A percentile compares a stretch with the other conserved stretches of the same genome.
These are phyloP conservation scores for Rhizopogon roseolus DNA, from an alignment of 768 basidiomycete genomes.

Conservation along the genomic window DNA sequence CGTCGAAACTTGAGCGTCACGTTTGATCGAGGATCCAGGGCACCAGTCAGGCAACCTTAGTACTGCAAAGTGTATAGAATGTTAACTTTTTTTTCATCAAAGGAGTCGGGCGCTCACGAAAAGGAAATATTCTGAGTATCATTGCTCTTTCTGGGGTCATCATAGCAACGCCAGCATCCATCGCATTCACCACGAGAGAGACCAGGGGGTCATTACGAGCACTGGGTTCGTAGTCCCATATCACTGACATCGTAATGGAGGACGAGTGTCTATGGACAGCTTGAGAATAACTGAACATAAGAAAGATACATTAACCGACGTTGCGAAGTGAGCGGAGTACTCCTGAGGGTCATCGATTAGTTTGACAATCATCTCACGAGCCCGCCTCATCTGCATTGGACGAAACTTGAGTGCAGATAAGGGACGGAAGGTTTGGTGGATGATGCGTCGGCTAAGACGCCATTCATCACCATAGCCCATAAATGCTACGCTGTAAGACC, in stretches of 20 bases:
- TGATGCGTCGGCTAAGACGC: constrained; percentile 21
- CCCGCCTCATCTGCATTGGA: neutral
- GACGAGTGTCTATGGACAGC: constrained; percentile 5
- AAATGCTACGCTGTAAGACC: neutral
- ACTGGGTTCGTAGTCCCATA: neutral
- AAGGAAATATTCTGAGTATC: neutral
- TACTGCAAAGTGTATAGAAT: neutral
- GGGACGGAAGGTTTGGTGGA: neutral
- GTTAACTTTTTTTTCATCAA: neutral
- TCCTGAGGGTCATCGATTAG: neutral
- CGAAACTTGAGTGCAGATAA: neutral
- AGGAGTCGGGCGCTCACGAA: constrained; percentile 2
- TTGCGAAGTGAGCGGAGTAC: neutral
- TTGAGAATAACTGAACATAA: constrained; percentile 15
- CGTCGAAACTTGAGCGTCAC: neutral
- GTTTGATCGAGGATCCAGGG: constrained; percentile 4
- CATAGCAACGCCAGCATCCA: neutral
- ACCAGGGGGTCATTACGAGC: neutral
- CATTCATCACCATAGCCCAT: neutral
- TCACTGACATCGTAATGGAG: neutral
- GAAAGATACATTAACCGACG: neutral
- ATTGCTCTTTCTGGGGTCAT: neutral
- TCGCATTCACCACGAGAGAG: neutral
- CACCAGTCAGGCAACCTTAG: constrained; percentile 5
- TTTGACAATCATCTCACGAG: neutral